Evolutionary conservation across 257 asterid genomes (phyloP).

Genomic region (Solanum sparsipilum): DNA sequence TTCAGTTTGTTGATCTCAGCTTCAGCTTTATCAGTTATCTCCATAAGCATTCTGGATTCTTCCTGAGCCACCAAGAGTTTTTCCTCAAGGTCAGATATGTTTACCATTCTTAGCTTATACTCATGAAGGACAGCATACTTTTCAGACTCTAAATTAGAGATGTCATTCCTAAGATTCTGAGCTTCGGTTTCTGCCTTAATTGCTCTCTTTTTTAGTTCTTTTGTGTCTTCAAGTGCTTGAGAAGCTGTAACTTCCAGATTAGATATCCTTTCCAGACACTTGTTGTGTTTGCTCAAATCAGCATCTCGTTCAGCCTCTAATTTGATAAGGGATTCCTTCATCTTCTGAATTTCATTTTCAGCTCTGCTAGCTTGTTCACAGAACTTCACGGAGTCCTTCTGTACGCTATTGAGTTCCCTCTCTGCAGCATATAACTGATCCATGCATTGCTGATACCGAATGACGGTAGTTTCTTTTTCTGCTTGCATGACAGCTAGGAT

Average conservation of each 20-base stretch:
- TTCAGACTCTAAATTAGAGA: slow-evolving; percentile 43
- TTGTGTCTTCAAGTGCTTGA: slow-evolving; percentile 30
- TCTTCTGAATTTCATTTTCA: slow-evolving; percentile 51
- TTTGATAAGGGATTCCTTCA: slow-evolving; percentile 52
- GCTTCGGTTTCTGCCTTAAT: slow-evolving; percentile 41
- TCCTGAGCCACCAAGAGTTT: slow-evolving; percentile 29
- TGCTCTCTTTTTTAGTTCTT: slow-evolving; percentile 25
- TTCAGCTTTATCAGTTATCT: slow-evolving; percentile 55
- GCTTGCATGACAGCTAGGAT: slow-evolving; percentile 43
- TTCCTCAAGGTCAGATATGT: slow-evolving; percentile 44
- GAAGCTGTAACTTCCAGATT: slow-evolving; percentile 33
- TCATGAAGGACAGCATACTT: slow-evolving; percentile 27
- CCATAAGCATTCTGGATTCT: slow-evolving; percentile 31
- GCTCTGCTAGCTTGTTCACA: slow-evolving; percentile 47
- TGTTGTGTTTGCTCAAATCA: slow-evolving; percentile 31
- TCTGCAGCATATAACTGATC: slow-evolving; percentile 43
- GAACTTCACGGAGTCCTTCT: slow-evolving; percentile 36
- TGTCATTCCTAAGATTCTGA: slow-evolving; percentile 36
- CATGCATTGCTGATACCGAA: slow-evolving; percentile 52
- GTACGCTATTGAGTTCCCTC: slow-evolving; percentile 39
- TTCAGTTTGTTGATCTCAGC: slow-evolving; percentile 46
- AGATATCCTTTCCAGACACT: slow-evolving; percentile 34
- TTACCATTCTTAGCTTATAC: slow-evolving; percentile 33
- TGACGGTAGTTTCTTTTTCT: slow-evolving; percentile 47
- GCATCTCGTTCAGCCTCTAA: slow-evolving; percentile 55